Evolutionary conservation across 345 rosid genomes (phyloP).

Genomic region (Excoecaria agallocha): DNA sequence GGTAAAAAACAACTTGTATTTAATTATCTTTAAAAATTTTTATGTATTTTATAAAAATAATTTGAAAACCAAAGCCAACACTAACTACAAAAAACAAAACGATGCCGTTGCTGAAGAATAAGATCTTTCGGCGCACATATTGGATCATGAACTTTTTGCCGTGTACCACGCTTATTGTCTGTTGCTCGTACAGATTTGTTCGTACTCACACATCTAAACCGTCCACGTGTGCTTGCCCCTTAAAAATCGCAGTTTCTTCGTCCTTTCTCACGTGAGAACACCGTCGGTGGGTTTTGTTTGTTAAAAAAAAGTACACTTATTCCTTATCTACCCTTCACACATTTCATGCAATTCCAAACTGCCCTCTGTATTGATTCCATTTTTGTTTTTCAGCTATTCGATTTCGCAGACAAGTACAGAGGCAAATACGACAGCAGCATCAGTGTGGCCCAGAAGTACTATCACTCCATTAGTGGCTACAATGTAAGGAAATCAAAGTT

Average conservation of each 20-base stretch:
- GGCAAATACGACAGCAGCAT: conserved; percentile 96
- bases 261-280: conserved; percentile 27
- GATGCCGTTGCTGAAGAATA: conserved; percentile 6
- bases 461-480: conserved; percentile 87
- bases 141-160: conserved; percentile 32
- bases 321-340: conserved; percentile 10
- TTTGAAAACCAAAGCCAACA: no score
- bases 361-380: background rate
- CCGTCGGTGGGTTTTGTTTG: conserved; percentile 30
- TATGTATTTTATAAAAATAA: no score
- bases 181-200: conserved; percentile 35
- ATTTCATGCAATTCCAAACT: conserved; percentile 10
- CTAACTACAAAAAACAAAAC: background rate
- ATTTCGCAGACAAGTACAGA: conserved; percentile 93
- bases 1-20: no score
- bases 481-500: conserved; percentile 42
- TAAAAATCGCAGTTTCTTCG: background rate
- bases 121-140: conserved; percentile 34
- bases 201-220: conserved; percentile 36
- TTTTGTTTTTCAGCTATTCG: conserved; percentile 60
- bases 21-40: no score
- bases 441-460: conserved; percentile 75
- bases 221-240: conserved; percentile 29
- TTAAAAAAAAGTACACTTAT: background rate
- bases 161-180: conserved; percentile 40